Evolutionary conservation across 306 rosid species (phyloP), one percentile per base, ranked within the genome.

Genomic region (Spatholobus suberectus): DNA sequence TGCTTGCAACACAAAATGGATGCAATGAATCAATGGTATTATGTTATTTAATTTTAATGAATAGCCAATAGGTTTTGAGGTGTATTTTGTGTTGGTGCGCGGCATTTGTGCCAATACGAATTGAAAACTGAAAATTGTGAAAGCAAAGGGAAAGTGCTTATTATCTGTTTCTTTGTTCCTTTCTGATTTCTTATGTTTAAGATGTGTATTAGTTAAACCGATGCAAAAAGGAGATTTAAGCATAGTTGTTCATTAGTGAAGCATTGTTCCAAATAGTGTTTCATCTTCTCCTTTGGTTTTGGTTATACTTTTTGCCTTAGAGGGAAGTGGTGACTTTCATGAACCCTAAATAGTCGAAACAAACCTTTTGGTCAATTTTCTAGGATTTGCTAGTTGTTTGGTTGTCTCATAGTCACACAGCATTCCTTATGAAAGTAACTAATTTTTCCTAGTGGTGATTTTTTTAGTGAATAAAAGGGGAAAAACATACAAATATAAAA

Each of bases 301-400:
- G 37, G 61, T 38, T 49, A 65, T 81, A 35, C 27, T 62, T 47
- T 57, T 37, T 8, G 5, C 38, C 70, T 8, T 5, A 18, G 76
- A 52, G 15, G 52, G 70, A 43, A 27, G 20, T 18, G 29, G n/a
- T 43, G n/a, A 52, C 15, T n/a, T 82, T 58, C 40, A 23, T 23
- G 44, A 82, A 44, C 73, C 43, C 43, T 77, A 46, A 55, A 43
- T 10, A 35, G 21, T 67, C 8, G 76, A 75, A 55, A 38, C 34
- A 66, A 35, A 35, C 57, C 17, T 24, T 73, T 59, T 75, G 68
- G 34, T 73, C 18, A 23, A 10, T 44, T 51, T 40, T 27, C 23
- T 37, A 26, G 21, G 38, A 49, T 63, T 35, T 43, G 20, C 41
- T 37, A 63, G 51, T 18, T 72, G 40, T 17, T 57, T 57, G 54